phyloP scores from a whole-genome alignment of 2,329 filamentous ascomycete genomes.

The Talaromyces sp. region DNA sequence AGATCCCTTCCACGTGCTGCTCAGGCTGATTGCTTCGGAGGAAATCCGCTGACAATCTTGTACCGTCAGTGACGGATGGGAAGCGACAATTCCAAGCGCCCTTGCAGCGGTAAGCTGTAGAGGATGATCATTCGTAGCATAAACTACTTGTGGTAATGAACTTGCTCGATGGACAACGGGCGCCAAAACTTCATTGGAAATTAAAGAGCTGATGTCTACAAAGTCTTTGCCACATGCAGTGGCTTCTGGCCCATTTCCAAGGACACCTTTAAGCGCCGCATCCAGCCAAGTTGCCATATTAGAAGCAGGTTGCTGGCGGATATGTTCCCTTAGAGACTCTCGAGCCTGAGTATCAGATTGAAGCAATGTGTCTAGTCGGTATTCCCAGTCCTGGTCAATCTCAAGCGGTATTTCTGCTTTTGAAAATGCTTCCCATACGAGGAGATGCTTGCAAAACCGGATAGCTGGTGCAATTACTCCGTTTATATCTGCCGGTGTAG shows the following conservation, averaged over 20 bases:
- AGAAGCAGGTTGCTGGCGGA: slow-evolving; percentile 27
- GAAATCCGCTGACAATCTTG: slow-evolving; percentile 41
- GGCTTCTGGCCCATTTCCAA: slow-evolving; percentile 34
- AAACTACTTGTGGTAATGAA: slow-evolving; percentile 56
- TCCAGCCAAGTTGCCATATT: slow-evolving; percentile 33
- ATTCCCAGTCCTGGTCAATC: slow-evolving; percentile 78
- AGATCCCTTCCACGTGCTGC: slow-evolving; percentile 52
- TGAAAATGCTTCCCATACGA: slow-evolving; percentile 54
- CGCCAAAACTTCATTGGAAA: slow-evolving; percentile 49
- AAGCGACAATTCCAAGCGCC: slow-evolving; percentile 69
- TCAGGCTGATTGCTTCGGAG: slow-evolving; percentile 42
- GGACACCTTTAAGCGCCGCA: slow-evolving; percentile 42
- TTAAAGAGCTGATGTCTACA: slow-evolving; percentile 51
- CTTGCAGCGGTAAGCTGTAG: slow-evolving; percentile 63
- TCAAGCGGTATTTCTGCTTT: slow-evolving; percentile 42
- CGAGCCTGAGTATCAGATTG: slow-evolving; percentile 64
- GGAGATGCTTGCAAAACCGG: slow-evolving; percentile 60
- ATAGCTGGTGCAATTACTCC: slow-evolving; percentile 64
- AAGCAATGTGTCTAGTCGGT: slow-evolving; percentile 67
- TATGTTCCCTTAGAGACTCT: slow-evolving; percentile 42
- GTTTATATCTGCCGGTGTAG: slow-evolving; percentile 25
- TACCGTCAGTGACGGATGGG: slow-evolving; percentile 49
- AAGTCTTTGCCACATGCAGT: slow-evolving; percentile 46
- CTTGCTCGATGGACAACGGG: slow-evolving; percentile 46
- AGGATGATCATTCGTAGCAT: slow-evolving; percentile 63